Base-by-base conservation (phyloP, 495 filamentous ascomycete genomes). In the Opeltia flavorubescens region DNA sequence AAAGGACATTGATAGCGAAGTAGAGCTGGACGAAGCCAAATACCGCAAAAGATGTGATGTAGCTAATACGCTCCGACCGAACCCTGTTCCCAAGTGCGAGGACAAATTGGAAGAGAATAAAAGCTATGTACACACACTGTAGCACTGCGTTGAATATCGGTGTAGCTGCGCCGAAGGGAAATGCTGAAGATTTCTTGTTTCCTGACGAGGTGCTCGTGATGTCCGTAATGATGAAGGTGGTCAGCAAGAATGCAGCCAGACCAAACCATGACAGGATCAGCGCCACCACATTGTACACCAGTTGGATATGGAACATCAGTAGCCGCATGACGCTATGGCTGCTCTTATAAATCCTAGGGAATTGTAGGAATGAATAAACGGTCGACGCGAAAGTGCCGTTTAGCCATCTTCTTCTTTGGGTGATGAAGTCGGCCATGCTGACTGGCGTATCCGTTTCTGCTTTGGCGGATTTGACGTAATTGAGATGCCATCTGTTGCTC, bases 311-410 rank as follows among this genome's bases (percentile, higher is more conserved):
- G 61, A 98, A 78, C 75, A 98, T 94, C 72, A 96, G 86, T 89
- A 96, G 95, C 62, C 91, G 86, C 46, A 98, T 59, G 47, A 96
- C 74, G 72, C 93, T 95, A 65, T 98, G 91, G 27, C 91, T 87
- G 64, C 82, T 88, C 76, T 91, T 91, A 75, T 95, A 98, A 84
- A 98, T 94, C 35, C 89, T 84, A 29, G 87, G 86, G 55, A 99
- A 99, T 64, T 99, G 93, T 88, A 96, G 95, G 52, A 98, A 72
- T 21, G 91, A 84, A 67, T 98, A 98, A 51, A 96, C 83, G 68
- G 85, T 85, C 55, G 91, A 91, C 8, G 91, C 91, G 55, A 98
- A 96, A 5, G 91, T 95, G 66, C 91, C 91, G 71, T 98, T 98
- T 47, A 96, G 72, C 91, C 91, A 98, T 72, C 91, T 81, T 68